Conservation (phyloP, 2,329 filamentous ascomycete species). For the Helotiales sp. region DNA sequence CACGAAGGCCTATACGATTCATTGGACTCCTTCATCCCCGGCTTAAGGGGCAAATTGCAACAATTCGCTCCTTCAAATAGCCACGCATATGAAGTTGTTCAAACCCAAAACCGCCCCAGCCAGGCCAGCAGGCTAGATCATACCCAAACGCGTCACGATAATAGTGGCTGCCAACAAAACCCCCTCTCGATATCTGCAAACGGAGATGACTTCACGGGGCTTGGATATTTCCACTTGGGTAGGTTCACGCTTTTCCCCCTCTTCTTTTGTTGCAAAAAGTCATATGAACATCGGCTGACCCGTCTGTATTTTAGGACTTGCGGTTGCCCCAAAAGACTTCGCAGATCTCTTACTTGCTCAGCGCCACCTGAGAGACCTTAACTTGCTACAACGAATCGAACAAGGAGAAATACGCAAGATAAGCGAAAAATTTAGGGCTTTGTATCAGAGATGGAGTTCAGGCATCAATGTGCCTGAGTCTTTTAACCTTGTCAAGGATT, state of each 20-base stretch:
- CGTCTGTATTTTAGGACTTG: conserved; percentile 13
- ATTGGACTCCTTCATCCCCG: neutral
- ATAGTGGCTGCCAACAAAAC: conserved; percentile 2
- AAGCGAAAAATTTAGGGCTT: conserved; percentile 25
- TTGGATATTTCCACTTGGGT: conserved; percentile 42
- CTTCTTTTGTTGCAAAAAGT: no score
- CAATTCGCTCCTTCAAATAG: neutral
- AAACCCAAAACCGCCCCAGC: neutral
- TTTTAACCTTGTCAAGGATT: conserved; percentile 21
- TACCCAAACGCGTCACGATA: neutral
- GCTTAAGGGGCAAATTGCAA: neutral
- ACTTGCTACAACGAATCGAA: conserved; percentile 32
- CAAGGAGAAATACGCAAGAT: conserved; percentile 31
- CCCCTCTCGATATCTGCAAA: conserved; percentile 31
- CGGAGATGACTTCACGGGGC: conserved; percentile 34
- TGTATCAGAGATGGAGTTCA: conserved; percentile 42
- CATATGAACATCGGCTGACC: neutral
- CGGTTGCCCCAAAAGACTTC: conserved; percentile 35
- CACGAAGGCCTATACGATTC: conserved; percentile 2
- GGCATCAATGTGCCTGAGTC: conserved; percentile 29
- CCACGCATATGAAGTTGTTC: neutral
- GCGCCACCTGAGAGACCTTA: conserved; percentile 35
- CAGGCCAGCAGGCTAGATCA: neutral
- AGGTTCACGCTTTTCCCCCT: no score
- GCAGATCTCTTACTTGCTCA: conserved; percentile 35